Percentiles rank a stretch among this genome's conserved stretches.
These are phyloP conservation scores for Alternaria panax DNA, from an alignment of 2,329 filamentous ascomycete species.

Conservation along the genomic window DNA sequence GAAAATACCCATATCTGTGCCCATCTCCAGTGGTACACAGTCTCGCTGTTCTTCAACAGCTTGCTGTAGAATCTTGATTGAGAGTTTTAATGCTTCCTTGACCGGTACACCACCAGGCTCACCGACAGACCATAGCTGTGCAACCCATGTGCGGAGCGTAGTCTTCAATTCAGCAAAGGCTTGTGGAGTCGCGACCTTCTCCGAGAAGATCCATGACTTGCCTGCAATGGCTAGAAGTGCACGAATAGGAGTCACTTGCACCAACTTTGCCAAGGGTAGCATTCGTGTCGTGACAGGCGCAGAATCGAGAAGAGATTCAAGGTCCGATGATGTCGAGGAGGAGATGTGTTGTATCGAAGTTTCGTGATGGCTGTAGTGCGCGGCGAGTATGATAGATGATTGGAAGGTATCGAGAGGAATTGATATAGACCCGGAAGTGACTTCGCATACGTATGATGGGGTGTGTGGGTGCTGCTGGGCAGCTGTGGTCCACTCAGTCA, in stretches of 20 bases:
- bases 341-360: constrained; percentile 22
- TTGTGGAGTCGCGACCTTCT: constrained; percentile 48
- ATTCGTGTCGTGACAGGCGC: constrained; percentile 35
- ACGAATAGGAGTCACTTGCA: constrained; percentile 50
- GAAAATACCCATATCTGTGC: constrained; percentile 47
- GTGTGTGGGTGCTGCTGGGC: constrained; percentile 28
- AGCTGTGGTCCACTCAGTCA: constrained; percentile 33
- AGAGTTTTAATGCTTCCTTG: constrained; percentile 36
- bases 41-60: constrained; percentile 30
- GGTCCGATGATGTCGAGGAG: constrained; percentile 12
- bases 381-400: constrained; percentile 48
- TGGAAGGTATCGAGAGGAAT: constrained; percentile 43
- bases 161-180: constrained; percentile 45
- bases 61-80: constrained; percentile 38
- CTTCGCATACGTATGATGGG: constrained; percentile 37
- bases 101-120: constrained; percentile 20
- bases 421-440: constrained; percentile 18
- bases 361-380: constrained; percentile 38
- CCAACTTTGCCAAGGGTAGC: constrained; percentile 49
- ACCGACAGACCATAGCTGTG: constrained; percentile 32
- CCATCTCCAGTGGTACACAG: constrained; percentile 30
- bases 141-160: constrained; percentile 49
- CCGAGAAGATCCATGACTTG: constrained; percentile 56
- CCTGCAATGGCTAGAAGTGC: constrained; percentile 54
- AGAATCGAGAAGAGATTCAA: constrained; percentile 37